Evolutionary conservation across 83 land plant genomes (phyloP).

Genomic region (Larix sibirica): DNA sequence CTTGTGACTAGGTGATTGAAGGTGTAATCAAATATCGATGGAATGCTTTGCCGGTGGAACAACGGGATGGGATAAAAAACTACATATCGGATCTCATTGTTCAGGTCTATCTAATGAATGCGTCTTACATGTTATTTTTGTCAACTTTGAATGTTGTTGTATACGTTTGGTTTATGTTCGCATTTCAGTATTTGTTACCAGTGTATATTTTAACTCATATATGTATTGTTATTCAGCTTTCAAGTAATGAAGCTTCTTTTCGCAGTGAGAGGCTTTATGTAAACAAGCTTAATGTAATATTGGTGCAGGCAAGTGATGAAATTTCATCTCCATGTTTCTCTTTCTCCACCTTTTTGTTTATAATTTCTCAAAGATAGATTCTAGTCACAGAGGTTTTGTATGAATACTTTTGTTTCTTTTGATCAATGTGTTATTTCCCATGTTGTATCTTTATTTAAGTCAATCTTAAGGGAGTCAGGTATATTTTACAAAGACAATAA

Average conservation of each 20-base stretch:
- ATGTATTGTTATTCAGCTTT: conserved; percentile 56
- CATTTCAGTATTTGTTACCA: background rate
- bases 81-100: conserved; percentile 97
- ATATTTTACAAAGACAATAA: background rate
- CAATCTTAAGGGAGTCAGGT: background rate
- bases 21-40: conserved; percentile 97
- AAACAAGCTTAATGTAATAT: conserved; percentile 93
- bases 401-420: background rate
- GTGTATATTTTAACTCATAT: background rate
- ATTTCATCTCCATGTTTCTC: background rate
- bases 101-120: conserved; percentile 52
- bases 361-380: no score
- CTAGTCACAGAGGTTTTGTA: background rate
- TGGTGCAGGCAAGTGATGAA: conserved; percentile 78
- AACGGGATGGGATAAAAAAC: conserved; percentile 97
- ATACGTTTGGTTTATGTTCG: background rate
- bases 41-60: conserved; percentile 98
- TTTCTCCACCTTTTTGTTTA: background rate
- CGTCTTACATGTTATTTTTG: background rate
- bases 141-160: background rate
- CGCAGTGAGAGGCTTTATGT: conserved; percentile 84
- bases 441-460: background rate
- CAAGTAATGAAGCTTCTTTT: conserved; percentile 89
- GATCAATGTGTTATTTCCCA: background rate
- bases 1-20: conserved; percentile 73